Base-by-base conservation (phyloP, 2,329 filamentous ascomycete genomes). In the Nothophoma quercina region DNA sequence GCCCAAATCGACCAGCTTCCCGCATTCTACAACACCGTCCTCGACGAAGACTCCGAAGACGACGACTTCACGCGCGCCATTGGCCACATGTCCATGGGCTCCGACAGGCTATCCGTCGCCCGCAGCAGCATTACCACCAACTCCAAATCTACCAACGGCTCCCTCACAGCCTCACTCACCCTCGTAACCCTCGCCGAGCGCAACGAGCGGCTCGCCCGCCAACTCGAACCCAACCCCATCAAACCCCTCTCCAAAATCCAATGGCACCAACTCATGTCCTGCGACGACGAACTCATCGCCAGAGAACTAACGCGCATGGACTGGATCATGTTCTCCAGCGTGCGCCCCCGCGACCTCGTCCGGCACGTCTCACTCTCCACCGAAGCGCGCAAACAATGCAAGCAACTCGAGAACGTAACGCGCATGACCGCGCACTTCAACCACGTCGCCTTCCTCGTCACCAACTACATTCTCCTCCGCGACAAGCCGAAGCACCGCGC, bases 251-350 rank as follows among this genome's bases (percentile, higher is more conserved):
- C 87, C 62, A 98, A 98, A 73, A 81, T 88, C 33, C 89, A 95
- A 55, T 99, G 95, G 81, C 91, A 93, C 61, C 86, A 89, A 43
- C 90, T 98, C 61, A 96, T 98, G 88, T 89, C 90, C 28, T 88
- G 88, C 19, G 83, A 89, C 1, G 89, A 96, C 45, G 90, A 96
- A 56, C 85, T 91, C 40, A 88, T 98, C 61, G 93, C 93, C 13
- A 88, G 89, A 54, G 95, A 99, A 74, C 83, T 99, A 67, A 98
- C 95, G 4, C 84, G 93, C 55, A 96, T 99, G 48, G 95, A 99
- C 76, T 98, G 93, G 93, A 87, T 96, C 73, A 95, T 98, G 89
- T 98, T 97, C 74, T 96, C 90, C 44, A 93, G 92, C 1, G 96
- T 98, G 56, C 87, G 91, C 21, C 90, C 96, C 48, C 90, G 95